A percentile compares a stretch with the other conserved stretches of the same genome.
phyloP scores from a whole-genome alignment of 2,329 filamentous ascomycete species.

The Berkeleyomyces basicola region DNA sequence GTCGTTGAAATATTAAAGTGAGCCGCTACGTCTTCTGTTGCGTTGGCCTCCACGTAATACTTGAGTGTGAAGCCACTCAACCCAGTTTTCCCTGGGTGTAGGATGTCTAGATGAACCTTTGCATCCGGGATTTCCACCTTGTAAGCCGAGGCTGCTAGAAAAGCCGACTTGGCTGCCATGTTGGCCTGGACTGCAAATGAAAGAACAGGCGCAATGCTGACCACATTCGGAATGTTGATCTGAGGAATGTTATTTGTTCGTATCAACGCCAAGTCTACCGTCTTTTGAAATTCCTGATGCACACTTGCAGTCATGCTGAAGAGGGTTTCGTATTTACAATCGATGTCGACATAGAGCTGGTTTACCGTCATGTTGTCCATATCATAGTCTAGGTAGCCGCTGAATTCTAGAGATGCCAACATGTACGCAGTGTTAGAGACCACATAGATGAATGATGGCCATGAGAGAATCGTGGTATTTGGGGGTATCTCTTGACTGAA shows the following conservation, averaged over 20 bases:
- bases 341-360: constrained; percentile 5
- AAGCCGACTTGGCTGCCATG: constrained; percentile 1
- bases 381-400: constrained; percentile 7
- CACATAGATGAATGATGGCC: constrained; percentile 2
- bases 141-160: constrained; percentile 2
- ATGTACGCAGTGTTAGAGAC: constrained; percentile 9
- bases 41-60: constrained; percentile 1
- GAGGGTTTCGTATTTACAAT: neutral
- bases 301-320: neutral
- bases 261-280: neutral
- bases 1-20: constrained; percentile 9
- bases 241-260: neutral
- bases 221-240: constrained; percentile 7
- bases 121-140: neutral
- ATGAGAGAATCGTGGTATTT: constrained; percentile 5
- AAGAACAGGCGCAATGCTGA: constrained; percentile 4
- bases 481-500: constrained; percentile 4
- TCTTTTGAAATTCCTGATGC: neutral
- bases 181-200: constrained; percentile 3
- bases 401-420: constrained; percentile 2
- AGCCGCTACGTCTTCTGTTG: constrained; percentile 1
- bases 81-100: neutral
- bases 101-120: constrained; percentile 7
- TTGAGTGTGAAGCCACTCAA: constrained; percentile 1
- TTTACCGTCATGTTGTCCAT: constrained; percentile 2